Base-by-base conservation (phyloP, 2,329 filamentous ascomycete genomes). In the Alternaria viburni region DNA sequence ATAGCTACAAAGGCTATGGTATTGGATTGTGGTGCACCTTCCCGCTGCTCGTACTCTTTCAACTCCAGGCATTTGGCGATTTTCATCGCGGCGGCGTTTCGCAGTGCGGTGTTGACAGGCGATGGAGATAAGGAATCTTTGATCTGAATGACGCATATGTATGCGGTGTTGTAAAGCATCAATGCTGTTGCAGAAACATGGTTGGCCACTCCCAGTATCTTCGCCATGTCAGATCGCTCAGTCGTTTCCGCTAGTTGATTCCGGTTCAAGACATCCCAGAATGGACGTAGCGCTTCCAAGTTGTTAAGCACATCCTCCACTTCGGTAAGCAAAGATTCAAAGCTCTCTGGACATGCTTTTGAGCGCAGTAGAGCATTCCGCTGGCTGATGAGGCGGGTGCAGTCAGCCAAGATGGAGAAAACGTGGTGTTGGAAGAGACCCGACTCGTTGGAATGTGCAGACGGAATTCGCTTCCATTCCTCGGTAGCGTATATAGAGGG, bases 1-100 rank as follows among this genome's bases (percentile, higher is more conserved):
- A 67, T 74, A 5, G 74, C 71, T 3, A 74, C 65, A 46, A 71
- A 72, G 2, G 63, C 62, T 43, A 76, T 73, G 1, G 73, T 74
- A 44, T 72, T 75, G 6, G 71, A 71, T 66, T 69, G 51, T 6
- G 51, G 36, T 43, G 51, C 51, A 54, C 36, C 51, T 9, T 43
- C 51, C 12, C 51, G 51, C 32, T 41, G 51, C 44, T 71, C 63
- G 19, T 65, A 65, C 44, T 63, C 59, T 47, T 74, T 72, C 6
- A 72, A 49, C 47, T 76, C 69, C 10, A 77, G 54, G 28, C 66
- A 72, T 26, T 54, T 56, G 2, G 69, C 59, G 17, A 76, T 73
- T 3, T 66, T 69, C 32, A 63, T 45, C 0, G 72, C 70, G 15
- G 71, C 69, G n/a, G 62, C 55, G 15, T 68, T 68, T 32, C 69